Percentiles rank a stretch among this genome's conserved stretches.
Conservation (phyloP, 495 filamentous ascomycete species). For the Viridothelium virens region DNA sequence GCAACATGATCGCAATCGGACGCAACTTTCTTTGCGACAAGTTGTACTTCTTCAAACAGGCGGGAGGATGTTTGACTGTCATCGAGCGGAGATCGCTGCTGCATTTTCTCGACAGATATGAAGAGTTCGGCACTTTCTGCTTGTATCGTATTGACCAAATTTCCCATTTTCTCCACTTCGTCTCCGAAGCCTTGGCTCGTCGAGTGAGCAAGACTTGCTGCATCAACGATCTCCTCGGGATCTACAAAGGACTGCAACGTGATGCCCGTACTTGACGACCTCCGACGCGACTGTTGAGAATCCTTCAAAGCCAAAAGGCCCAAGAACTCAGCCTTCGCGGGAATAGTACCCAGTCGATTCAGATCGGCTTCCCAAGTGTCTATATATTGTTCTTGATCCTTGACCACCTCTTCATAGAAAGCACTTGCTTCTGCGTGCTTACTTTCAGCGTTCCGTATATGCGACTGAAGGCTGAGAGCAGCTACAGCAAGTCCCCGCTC, state of each 20-base stretch:
- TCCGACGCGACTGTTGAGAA: slow-evolving; percentile 13
- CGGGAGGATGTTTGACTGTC: slow-evolving; percentile 43
- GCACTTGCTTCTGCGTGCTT: slow-evolving; percentile 63
- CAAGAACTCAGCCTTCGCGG: slow-evolving; percentile 51
- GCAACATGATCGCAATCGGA: slow-evolving; percentile 79
- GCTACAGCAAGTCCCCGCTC: slow-evolving; percentile 66
- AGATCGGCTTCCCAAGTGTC: slow-evolving; percentile 63
- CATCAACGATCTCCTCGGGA: slow-evolving; percentile 54
- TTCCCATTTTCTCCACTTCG: slow-evolving; percentile 46
- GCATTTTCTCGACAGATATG: slow-evolving; percentile 33
- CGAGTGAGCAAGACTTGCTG: slow-evolving; percentile 40
- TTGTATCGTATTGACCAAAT: slow-evolving; percentile 45
- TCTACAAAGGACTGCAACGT: slow-evolving; percentile 70
- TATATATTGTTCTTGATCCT: slow-evolving; percentile 59
- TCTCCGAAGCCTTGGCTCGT: slow-evolving; percentile 46
- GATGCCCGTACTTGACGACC: slow-evolving; percentile 20
- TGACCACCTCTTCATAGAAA: slow-evolving; percentile 62
- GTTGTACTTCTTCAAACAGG: slow-evolving; percentile 76
- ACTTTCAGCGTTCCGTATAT: slow-evolving; percentile 63
- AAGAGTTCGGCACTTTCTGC: slow-evolving; percentile 47
- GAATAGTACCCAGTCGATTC: slow-evolving; percentile 52
- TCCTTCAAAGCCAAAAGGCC: slow-evolving; percentile 35
- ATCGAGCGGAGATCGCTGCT: slow-evolving; percentile 27
- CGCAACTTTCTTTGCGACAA: slow-evolving; percentile 73
- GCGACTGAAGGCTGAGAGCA: slow-evolving; percentile 70